phyloP scores from a whole-genome alignment of 1,284 basidiomycete genomes.

The Pseudozyma flocculosa region DNA sequence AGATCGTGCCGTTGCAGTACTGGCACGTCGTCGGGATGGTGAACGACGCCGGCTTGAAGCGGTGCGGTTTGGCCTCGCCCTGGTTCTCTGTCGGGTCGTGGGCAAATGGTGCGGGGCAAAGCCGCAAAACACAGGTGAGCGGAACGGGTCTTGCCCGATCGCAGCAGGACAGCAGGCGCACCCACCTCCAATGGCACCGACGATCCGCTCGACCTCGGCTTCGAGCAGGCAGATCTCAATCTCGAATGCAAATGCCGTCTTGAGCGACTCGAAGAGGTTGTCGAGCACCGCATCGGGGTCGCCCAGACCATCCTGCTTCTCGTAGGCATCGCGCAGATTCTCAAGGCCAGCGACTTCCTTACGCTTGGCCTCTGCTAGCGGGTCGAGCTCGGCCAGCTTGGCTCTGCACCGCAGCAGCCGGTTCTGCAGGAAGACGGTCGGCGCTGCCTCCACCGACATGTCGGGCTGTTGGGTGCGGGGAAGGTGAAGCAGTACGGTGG shows the following conservation, averaged over 20 bases:
- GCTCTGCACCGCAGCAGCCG: conserved; percentile 23
- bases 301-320: conserved; percentile 24
- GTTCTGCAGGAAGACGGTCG: conserved; percentile 37
- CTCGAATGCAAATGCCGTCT: conserved; percentile 20
- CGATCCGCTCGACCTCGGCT: conserved; percentile 29
- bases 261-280: conserved; percentile 33
- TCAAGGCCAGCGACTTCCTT: conserved; percentile 34
- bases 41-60: conserved; percentile 43
- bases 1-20: conserved; percentile 39
- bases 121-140: too few species aligned
- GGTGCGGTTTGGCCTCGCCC: conserved; percentile 34
- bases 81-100: conserved; percentile 12
- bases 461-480: too few species aligned
- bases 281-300: conserved; percentile 41
- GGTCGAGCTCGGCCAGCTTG: conserved; percentile 29
- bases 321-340: conserved; percentile 38
- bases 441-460: conserved; percentile 26
- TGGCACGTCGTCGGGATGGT: conserved; percentile 43
- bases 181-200: conserved; percentile 20
- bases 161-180: neutral
- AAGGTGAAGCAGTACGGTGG: too few species aligned
- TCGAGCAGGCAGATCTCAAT: conserved; percentile 24
- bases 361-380: conserved; percentile 21
- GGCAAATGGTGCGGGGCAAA: too few species aligned
- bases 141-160: too few species aligned